Conservation (phyloP, 495 filamentous ascomycete species). For the Margaritispora aquatica region DNA sequence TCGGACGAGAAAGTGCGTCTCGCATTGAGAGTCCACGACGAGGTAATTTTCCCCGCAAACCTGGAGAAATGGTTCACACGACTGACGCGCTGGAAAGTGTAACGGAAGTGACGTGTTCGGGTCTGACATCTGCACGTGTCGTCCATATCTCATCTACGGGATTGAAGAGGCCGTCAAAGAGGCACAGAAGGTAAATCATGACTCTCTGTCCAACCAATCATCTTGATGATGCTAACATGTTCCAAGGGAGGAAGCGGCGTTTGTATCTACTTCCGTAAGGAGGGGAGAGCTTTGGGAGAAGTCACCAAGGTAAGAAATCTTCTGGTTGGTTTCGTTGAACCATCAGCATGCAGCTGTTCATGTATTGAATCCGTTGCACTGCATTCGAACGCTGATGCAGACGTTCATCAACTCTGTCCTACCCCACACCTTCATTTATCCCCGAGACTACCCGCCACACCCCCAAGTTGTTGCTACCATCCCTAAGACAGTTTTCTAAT, state of each 20-base stretch:
- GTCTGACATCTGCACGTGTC: conserved; percentile 92
- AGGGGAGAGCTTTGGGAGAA: conserved; percentile 92
- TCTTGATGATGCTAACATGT: conserved; percentile 3
- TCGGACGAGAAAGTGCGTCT: conserved; percentile 78
- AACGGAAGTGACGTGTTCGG: conserved; percentile 98
- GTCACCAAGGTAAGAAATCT: conserved; percentile 69
- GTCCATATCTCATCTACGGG: conserved; percentile 94
- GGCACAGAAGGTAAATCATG: conserved; percentile 51
- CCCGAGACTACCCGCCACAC: conserved; percentile 11
- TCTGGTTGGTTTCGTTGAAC: conserved; percentile 3
- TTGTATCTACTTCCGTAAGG: conserved; percentile 98
- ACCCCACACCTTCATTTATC: conserved; percentile 17
- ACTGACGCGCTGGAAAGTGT: conserved; percentile 43
- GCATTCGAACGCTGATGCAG: conserved; percentile 16
- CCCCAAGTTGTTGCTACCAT: neutral
- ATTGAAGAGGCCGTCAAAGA: conserved; percentile 96
- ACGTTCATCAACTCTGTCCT: neutral
- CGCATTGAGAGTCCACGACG: conserved; percentile 90
- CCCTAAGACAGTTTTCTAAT: conserved; percentile 13
- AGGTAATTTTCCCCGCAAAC: conserved; percentile 34
- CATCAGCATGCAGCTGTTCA: conserved; percentile 14
- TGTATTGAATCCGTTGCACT: conserved; percentile 12
- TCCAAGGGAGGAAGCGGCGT: conserved; percentile 88
- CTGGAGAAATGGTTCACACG: conserved; percentile 2
- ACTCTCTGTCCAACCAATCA: neutral